These are phyloP conservation scores for Batkoa obscura DNA, from an alignment of 371 early-diverging fungal genomes.

Conservation along the genomic window DNA sequence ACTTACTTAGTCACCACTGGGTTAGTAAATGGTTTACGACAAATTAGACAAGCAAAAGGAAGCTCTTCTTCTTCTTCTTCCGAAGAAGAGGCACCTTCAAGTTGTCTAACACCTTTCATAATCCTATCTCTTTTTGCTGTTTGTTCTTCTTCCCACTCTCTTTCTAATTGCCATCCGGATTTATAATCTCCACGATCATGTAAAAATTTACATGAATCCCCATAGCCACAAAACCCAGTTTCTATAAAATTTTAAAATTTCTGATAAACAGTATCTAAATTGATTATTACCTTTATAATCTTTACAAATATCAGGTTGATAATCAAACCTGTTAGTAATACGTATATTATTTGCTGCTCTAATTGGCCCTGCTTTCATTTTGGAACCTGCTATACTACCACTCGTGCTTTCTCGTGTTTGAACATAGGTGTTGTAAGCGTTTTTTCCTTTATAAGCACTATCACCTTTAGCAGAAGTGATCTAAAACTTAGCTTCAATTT, in stretches of 20 bases:
- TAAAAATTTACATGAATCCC: slow-evolving; percentile 91
- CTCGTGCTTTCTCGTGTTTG: background rate
- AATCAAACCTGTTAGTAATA: slow-evolving; percentile 77
- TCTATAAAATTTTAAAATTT: slow-evolving; percentile 15
- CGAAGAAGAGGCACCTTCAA: slow-evolving; percentile 15
- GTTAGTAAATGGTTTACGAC: slow-evolving; percentile 60
- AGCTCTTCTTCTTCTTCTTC: slow-evolving; percentile 43
- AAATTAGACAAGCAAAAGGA: slow-evolving; percentile 88
- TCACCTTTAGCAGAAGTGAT: too few relatives aligned
- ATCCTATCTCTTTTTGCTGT: slow-evolving; percentile 30
- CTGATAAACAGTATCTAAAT: background rate
- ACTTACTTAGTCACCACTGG: slow-evolving; percentile 73
- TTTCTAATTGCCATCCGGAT: slow-evolving; percentile 85
- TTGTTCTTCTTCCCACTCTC: slow-evolving; percentile 82
- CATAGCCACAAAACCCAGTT: slow-evolving; percentile 89
- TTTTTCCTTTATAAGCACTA: background rate
- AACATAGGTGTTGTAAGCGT: background rate
- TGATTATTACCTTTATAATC: slow-evolving; percentile 74
- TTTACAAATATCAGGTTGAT: slow-evolving; percentile 95
- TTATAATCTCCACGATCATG: slow-evolving; percentile 96
- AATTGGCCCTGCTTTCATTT: slow-evolving; percentile 60
- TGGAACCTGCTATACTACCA: background rate
- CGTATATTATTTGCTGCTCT: slow-evolving; percentile 65
- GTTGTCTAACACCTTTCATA: slow-evolving; percentile 6
- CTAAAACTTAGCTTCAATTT: too few relatives aligned